phyloP scores from a whole-genome alignment of 225 moss, liverwort and hornwort species.

The Ulota crispa region DNA sequence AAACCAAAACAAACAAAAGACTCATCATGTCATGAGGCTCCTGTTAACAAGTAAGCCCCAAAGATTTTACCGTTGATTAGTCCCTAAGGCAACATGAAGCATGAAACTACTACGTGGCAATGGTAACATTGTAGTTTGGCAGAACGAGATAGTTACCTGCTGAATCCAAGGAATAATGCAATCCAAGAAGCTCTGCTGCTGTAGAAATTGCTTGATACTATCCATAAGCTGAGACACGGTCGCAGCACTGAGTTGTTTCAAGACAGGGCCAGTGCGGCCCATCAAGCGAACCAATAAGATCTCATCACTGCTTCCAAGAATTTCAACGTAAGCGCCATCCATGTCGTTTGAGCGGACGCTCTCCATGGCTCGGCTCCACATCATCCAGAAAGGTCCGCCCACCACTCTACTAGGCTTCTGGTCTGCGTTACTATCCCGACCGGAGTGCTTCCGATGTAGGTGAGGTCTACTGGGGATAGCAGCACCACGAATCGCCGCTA shows the following conservation, averaged over 20 bases:
- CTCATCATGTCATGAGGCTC: neutral
- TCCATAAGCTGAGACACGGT: constrained; percentile 81
- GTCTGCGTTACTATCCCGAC: constrained; percentile 34
- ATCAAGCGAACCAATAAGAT: constrained; percentile 85
- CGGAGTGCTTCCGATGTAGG: constrained; percentile 50
- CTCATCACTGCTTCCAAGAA: constrained; percentile 87
- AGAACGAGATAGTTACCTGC: constrained; percentile 52
- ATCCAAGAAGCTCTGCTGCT: constrained; percentile 96
- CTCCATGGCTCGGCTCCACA: constrained; percentile 98
- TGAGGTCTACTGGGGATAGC: constrained; percentile 59
- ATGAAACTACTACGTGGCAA: neutral
- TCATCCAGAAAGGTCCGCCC: constrained; percentile 94
- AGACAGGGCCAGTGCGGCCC: constrained; percentile 95
- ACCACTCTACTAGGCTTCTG: constrained; percentile 51
- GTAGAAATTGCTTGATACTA: constrained; percentile 76
- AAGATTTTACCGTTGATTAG: neutral
- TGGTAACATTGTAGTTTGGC: neutral
- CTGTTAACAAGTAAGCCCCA: neutral
- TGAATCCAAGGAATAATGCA: constrained; percentile 95
- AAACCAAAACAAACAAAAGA: neutral
- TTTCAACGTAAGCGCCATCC: constrained; percentile 82
- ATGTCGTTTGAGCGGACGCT: constrained; percentile 77
- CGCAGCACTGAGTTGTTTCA: constrained; percentile 71
- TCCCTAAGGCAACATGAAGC: constrained; percentile 1
- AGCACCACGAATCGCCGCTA: constrained; percentile 95